Evolutionary conservation across 1,139 yeast species (phyloP).

Genomic region (Lodderomyces elongisporus): DNA sequence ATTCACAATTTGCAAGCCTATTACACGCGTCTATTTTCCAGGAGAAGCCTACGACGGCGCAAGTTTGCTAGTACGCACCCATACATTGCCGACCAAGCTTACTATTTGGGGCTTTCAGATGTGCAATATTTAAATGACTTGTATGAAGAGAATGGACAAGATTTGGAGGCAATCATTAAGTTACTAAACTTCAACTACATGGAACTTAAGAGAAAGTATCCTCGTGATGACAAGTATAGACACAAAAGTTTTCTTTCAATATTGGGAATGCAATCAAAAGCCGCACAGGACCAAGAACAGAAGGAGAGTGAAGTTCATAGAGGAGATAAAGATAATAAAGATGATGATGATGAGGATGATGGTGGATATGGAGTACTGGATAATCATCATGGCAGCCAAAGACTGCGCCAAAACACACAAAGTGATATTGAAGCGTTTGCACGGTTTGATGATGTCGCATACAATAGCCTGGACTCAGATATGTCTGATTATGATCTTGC

Average conservation of each 20-base stretch:
- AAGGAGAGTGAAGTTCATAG: slow-evolving; percentile 1
- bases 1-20: slow-evolving; percentile 13
- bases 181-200: slow-evolving; percentile 34
- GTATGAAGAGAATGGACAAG: slow-evolving; percentile 29
- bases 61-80: slow-evolving; percentile 47
- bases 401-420: not conserved
- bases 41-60: slow-evolving; percentile 37
- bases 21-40: slow-evolving; percentile 7
- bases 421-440: no score
- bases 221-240: slow-evolving; percentile 37
- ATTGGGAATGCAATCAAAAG: slow-evolving; percentile 23
- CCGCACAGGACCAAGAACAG: slow-evolving; percentile 7
- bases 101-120: slow-evolving; percentile 38
- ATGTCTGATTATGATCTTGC: not conserved
- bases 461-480: not conserved
- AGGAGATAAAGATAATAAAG: slow-evolving; percentile 2
- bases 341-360: slow-evolving; percentile 1
- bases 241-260: slow-evolving; percentile 37
- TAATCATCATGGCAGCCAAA: not conserved
- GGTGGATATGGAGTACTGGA: not conserved
- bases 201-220: slow-evolving; percentile 27
- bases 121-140: slow-evolving; percentile 34
- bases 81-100: slow-evolving; percentile 45
- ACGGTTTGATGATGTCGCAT: not conserved
- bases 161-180: slow-evolving; percentile 31